These are phyloP conservation scores for Termitomyces sp. DNA, from an alignment of 768 basidiomycete genomes.

Conservation along the genomic window DNA sequence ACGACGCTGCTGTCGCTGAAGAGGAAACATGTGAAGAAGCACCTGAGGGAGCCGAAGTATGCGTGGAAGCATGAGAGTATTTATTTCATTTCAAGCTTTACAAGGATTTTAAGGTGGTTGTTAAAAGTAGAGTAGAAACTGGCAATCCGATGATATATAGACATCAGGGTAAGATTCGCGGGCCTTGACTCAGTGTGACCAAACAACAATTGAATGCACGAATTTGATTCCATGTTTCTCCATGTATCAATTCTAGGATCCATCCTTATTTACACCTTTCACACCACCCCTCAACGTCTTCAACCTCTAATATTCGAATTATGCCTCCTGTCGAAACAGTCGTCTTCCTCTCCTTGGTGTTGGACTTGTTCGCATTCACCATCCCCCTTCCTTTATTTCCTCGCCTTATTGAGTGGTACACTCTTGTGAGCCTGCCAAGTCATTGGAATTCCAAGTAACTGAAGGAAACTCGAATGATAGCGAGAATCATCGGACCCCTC, in stretches of 20 bases:
- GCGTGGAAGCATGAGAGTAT: constrained; percentile 1
- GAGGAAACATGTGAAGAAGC: constrained; percentile 12
- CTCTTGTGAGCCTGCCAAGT: constrained; percentile 39
- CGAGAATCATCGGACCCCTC: constrained; percentile 66
- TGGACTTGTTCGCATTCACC: constrained; percentile 90
- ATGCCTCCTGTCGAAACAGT: constrained; percentile 73
- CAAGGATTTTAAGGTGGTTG: no score
- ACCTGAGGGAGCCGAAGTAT: constrained; percentile 13
- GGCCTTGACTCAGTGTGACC: no score
- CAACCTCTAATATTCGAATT: background rate
- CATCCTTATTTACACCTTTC: background rate
- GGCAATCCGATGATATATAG: no score
- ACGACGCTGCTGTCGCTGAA: constrained; percentile 26
- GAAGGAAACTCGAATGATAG: constrained; percentile 26
- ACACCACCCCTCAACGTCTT: background rate
- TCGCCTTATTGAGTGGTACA: constrained; percentile 95
- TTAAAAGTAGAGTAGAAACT: no score
- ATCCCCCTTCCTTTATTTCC: constrained; percentile 96
- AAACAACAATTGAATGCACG: no score
- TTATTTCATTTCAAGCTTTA: background rate
- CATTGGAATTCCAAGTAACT: background rate
- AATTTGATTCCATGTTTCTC: background rate
- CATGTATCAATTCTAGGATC: background rate
- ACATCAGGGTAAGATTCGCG: no score
- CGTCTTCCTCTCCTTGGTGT: constrained; percentile 85